Percentiles rank a stretch among this genome's conserved stretches.
Conservation (phyloP, 2,329 filamentous ascomycete species). For the Hymenoscyphus fructigenus region DNA sequence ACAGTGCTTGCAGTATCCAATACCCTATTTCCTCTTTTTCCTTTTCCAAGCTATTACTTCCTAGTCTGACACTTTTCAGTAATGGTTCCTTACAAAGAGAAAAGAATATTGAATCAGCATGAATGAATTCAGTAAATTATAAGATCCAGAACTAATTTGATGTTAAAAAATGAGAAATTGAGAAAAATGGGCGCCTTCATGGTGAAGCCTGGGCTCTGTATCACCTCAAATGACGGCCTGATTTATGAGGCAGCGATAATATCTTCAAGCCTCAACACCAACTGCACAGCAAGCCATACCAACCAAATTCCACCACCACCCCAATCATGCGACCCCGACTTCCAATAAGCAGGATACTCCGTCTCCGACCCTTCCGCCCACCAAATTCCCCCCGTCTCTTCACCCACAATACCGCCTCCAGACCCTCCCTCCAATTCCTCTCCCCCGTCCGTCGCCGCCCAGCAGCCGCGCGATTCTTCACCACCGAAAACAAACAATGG, state of each 20-base stretch:
- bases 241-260: not conserved
- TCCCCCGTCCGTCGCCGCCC: constrained; percentile 42
- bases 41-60: too few relatives aligned
- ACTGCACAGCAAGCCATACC: not conserved
- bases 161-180: too few relatives aligned
- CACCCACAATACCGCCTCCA: constrained; percentile 53
- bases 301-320: not conserved
- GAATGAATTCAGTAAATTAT: too few relatives aligned
- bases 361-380: constrained; percentile 40
- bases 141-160: too few relatives aligned
- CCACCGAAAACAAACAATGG: constrained; percentile 73
- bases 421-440: constrained; percentile 66
- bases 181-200: too few relatives aligned
- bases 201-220: too few relatives aligned
- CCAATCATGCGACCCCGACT: constrained; percentile 35
- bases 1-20: too few relatives aligned
- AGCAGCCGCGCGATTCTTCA: constrained; percentile 65
- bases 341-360: constrained; percentile 41
- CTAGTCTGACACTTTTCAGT: too few relatives aligned
- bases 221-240: too few relatives aligned
- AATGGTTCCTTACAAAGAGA: too few relatives aligned
- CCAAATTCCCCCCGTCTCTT: constrained; percentile 49
- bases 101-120: too few relatives aligned
- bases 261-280: not conserved
- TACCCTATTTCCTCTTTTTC: too few relatives aligned